Evolutionary conservation across 2,329 filamentous ascomycete genomes (phyloP), one percentile per base, ranked within the genome.

Genomic region (Trichoderma simmonsii): DNA sequence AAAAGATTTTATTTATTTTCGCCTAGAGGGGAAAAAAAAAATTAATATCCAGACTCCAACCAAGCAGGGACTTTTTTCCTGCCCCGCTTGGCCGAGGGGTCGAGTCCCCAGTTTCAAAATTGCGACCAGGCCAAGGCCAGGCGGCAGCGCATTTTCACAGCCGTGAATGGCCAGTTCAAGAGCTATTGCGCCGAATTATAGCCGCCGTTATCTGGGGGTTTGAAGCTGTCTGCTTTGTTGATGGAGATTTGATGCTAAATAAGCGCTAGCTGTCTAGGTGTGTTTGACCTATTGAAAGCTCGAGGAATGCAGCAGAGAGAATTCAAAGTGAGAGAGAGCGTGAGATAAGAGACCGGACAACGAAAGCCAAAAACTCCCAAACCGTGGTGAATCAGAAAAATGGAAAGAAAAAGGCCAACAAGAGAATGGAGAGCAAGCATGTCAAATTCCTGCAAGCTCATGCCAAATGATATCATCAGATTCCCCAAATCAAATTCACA

Each of bases 21-120:
- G 56, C 72, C 57, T 72, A 54, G 72, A 72, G 72, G 72, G 72
- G 72, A 71, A 69, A 67, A 69, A 69, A 73, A 73, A 75, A 75
- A 73, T 57, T 67, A 71, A 57, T 62, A 68, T 70, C 54, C 59
- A 70, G 48, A 64, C 71, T 70, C 71, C 65, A 72, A 21, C 48
- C 48, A 24, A 54, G 60, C 61, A 72, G 61, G 65, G 71, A 65
- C 66, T 59, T 61, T 51, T 56, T 43, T 36, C 26, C 32, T 26
- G 71, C 71, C 71, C 71, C 71, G 67, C 71, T 72, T 70, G 43
- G 54, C 48, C 70, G 71, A 72, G 71, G 71, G 71, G 71, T 72
- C 71, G 18, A 34, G 64, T 61, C 57, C 30, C 66, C 57, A 70
- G 66, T 72, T 48, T 39, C 56, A 11, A 71, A 61, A 68, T 61